Percentiles rank a stretch among this genome's conserved stretches.
phyloP scores from a whole-genome alignment of 768 basidiomycete genomes.

The Suillus weaverae region DNA sequence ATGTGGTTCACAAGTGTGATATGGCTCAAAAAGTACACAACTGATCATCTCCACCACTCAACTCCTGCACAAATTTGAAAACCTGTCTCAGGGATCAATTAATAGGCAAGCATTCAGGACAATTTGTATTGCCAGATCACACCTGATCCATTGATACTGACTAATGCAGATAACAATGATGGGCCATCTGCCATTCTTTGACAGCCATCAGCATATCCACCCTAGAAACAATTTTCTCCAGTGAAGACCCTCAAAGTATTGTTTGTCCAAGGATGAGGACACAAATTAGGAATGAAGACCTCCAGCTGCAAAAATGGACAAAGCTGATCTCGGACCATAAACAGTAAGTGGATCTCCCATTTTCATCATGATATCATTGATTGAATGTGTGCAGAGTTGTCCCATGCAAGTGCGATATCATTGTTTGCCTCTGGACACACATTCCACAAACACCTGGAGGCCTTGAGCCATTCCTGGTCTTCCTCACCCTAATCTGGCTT shows the following conservation, averaged over 20 bases:
- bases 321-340: slow-evolving; percentile 80
- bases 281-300: slow-evolving; percentile 48
- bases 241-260: slow-evolving; percentile 56
- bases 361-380: slow-evolving; percentile 10
- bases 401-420: slow-evolving; percentile 93
- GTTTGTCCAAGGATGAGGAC: slow-evolving; percentile 34
- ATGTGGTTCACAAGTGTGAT: too few species aligned
- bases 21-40: too few species aligned
- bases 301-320: slow-evolving; percentile 76
- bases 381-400: slow-evolving; percentile 61
- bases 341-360: slow-evolving; percentile 50
- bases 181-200: too few species aligned
- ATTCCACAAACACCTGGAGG: slow-evolving; percentile 88
- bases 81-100: too few species aligned
- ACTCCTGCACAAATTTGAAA: too few species aligned
- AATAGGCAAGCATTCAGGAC: too few species aligned
- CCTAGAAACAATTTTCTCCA: slow-evolving; percentile 73
- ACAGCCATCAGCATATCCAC: slow-evolving; percentile 75
- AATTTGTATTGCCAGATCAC: too few species aligned
- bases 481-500: too few species aligned
- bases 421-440: slow-evolving; percentile 90
- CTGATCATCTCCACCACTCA: too few species aligned
- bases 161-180: too few species aligned
- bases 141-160: too few species aligned
- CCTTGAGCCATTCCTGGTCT: slow-evolving; percentile 82